Percentiles rank a stretch among this genome's conserved stretches.
These are phyloP conservation scores for Endoconidiophora polonica DNA, from an alignment of 2,329 filamentous ascomycete species.

Conservation along the genomic window DNA sequence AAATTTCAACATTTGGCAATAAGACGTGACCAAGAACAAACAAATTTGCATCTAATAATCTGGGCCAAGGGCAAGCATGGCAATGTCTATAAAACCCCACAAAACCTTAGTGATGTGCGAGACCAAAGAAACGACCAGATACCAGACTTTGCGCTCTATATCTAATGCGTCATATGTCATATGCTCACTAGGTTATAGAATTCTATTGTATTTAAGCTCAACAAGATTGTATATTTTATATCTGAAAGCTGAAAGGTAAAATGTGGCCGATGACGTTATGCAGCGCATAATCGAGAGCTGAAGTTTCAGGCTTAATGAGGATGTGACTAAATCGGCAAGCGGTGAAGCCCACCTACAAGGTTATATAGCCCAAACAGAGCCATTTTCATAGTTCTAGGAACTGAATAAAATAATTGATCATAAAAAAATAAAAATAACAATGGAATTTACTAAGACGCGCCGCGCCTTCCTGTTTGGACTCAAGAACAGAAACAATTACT, in stretches of 20 bases:
- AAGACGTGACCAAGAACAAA: too few relatives aligned
- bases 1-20: too few relatives aligned
- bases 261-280: neutral
- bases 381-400: too few relatives aligned
- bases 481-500: neutral
- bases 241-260: neutral
- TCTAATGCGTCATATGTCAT: too few relatives aligned
- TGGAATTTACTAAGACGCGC: constrained; percentile 9
- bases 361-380: too few relatives aligned
- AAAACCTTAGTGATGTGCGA: neutral
- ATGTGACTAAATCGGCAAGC: constrained; percentile 13
- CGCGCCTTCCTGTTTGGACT: constrained; percentile 2
- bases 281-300: neutral
- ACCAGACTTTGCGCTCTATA: neutral
- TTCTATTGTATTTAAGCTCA: too few relatives aligned
- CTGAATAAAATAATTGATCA: neutral
- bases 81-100: neutral
- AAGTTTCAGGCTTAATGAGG: neutral
- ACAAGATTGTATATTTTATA: neutral
- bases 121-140: too few relatives aligned
- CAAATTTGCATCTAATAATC: too few relatives aligned
- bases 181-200: too few relatives aligned
- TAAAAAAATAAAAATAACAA: neutral
- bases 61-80: neutral
- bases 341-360: constrained; percentile 15